Evolutionary conservation across 371 early-diverging fungal genomes (phyloP).

Genomic region (Globomyces sp.): DNA sequence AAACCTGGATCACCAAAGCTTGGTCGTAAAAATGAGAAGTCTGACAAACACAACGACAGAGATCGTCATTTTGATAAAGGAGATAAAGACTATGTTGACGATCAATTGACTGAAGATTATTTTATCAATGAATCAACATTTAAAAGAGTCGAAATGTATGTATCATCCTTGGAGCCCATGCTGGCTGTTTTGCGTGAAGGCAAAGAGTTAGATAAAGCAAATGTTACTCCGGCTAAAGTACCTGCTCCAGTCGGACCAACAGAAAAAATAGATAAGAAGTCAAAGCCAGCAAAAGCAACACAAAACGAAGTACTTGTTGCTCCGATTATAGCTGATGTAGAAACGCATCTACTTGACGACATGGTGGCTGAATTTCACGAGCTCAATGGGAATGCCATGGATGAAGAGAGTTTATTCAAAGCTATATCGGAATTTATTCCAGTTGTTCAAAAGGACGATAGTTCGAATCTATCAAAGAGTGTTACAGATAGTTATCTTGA

Average conservation of each 20-base stretch:
- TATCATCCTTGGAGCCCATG: slow-evolving; percentile 34
- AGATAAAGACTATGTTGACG: slow-evolving; percentile 30
- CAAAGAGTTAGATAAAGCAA: slow-evolving; percentile 22
- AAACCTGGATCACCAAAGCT: slow-evolving; percentile 34
- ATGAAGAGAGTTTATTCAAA: slow-evolving; percentile 40
- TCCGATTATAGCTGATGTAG: slow-evolving; percentile 17
- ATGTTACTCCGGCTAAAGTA: slow-evolving; percentile 1
- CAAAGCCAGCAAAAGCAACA: slow-evolving; percentile 18
- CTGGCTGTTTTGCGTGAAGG: slow-evolving; percentile 39
- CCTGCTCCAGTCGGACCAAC: slow-evolving; percentile 17
- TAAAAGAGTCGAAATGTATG: slow-evolving; percentile 41
- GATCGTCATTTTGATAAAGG: slow-evolving; percentile 22
- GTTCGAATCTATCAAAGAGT: background rate
- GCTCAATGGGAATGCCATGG: slow-evolving; percentile 29
- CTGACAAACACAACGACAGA: slow-evolving; percentile 26
- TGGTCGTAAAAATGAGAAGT: slow-evolving; percentile 26
- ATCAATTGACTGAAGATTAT: slow-evolving; percentile 33
- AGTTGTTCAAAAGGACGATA: slow-evolving; percentile 23
- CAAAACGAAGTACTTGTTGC: slow-evolving; percentile 1
- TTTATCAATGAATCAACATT: slow-evolving; percentile 41
- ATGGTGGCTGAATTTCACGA: slow-evolving; percentile 25
- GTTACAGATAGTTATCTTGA: slow-evolving; percentile 27
- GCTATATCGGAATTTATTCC: slow-evolving; percentile 35
- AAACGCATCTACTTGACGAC: slow-evolving; percentile 32
- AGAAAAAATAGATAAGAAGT: slow-evolving; percentile 31